Conservation (phyloP, 257 asterid genomes). For the Salvia miltiorrhiza region DNA sequence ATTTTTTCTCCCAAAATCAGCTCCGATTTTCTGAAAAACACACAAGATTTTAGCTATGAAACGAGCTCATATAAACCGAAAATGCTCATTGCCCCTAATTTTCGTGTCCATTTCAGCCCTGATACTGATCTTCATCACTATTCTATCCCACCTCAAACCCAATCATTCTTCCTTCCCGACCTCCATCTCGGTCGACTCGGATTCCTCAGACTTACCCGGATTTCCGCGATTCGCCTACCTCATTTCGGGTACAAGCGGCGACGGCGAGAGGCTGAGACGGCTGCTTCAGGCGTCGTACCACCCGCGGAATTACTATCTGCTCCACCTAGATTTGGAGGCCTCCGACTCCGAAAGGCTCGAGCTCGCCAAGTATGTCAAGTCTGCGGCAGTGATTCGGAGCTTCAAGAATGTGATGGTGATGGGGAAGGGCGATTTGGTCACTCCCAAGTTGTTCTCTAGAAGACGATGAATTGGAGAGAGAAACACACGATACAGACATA, state of each 20-base stretch:
- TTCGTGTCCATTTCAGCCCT: slow-evolving; percentile 29
- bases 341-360: slow-evolving; percentile 68
- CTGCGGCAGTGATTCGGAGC: slow-evolving; percentile 44
- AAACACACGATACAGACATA: no score
- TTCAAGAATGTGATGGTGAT: slow-evolving; percentile 75
- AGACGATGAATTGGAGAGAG: no score
- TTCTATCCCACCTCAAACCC: slow-evolving; percentile 33
- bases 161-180: slow-evolving; percentile 19
- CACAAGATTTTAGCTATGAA: slow-evolving; percentile 38
- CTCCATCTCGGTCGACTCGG: slow-evolving; percentile 20
- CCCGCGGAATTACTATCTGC: slow-evolving; percentile 75
- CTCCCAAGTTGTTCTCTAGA: no score
- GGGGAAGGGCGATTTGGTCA: slow-evolving; percentile 74
- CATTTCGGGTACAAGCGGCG: slow-evolving; percentile 67
- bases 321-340: slow-evolving; percentile 80
- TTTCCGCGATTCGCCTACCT: slow-evolving; percentile 79
- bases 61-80: slow-evolving; percentile 50
- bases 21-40: not conserved
- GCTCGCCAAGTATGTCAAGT: slow-evolving; percentile 59
- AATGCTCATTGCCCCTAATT: slow-evolving; percentile 50
- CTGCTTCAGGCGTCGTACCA: slow-evolving; percentile 81
- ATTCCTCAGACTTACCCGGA: slow-evolving; percentile 32
- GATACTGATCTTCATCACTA: slow-evolving; percentile 31
- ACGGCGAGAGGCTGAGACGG: slow-evolving; percentile 49
- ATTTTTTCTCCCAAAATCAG: not conserved